phyloP scores from a whole-genome alignment of 2,329 filamentous ascomycete genomes.

The Ustulina deusta region DNA sequence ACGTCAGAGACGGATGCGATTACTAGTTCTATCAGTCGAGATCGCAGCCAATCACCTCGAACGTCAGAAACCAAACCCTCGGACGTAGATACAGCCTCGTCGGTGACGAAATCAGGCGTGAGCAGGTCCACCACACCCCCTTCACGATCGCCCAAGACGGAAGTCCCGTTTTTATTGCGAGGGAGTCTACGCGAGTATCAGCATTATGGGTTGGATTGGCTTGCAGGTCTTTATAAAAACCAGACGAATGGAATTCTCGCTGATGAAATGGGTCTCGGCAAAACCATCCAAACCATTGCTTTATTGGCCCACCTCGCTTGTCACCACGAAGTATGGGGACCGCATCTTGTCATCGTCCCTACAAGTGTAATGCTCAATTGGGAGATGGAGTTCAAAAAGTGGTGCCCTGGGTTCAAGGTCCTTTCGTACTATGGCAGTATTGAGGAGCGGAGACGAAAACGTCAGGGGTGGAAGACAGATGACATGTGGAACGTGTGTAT shows the following conservation, averaged over 20 bases:
- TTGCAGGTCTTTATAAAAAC: slow-evolving; percentile 90
- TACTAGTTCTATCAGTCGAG: slow-evolving; percentile 59
- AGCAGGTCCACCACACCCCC: slow-evolving; percentile 54
- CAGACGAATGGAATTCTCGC: slow-evolving; percentile 96
- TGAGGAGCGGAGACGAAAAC: slow-evolving; percentile 90
- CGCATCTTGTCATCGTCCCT: slow-evolving; percentile 94
- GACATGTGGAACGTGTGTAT: slow-evolving; percentile 98
- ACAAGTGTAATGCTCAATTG: slow-evolving; percentile 99
- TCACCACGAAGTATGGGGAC: slow-evolving; percentile 91
- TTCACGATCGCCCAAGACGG: slow-evolving; percentile 67
- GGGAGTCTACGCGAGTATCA: slow-evolving; percentile 95
- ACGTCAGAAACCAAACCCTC: slow-evolving; percentile 65
- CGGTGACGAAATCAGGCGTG: slow-evolving; percentile 52
- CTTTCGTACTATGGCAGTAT: slow-evolving; percentile 95
- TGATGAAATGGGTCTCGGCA: slow-evolving; percentile 98
- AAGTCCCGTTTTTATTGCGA: slow-evolving; percentile 84
- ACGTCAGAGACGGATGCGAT: slow-evolving; percentile 59
- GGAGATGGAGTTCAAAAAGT: slow-evolving; percentile 99
- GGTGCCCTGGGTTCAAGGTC: slow-evolving; percentile 97
- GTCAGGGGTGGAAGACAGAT: slow-evolving; percentile 92
- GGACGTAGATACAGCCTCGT: slow-evolving; percentile 59
- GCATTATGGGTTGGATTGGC: slow-evolving; percentile 96
- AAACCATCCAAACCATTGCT: slow-evolving; percentile 98
- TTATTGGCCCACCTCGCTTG: slow-evolving; percentile 92
- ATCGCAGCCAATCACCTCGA: slow-evolving; percentile 61